Percentiles rank a stretch among this genome's conserved stretches.
phyloP scores from a whole-genome alignment of 352 stramenopile genomes.

The Phytopythium chamaehyphon region DNA sequence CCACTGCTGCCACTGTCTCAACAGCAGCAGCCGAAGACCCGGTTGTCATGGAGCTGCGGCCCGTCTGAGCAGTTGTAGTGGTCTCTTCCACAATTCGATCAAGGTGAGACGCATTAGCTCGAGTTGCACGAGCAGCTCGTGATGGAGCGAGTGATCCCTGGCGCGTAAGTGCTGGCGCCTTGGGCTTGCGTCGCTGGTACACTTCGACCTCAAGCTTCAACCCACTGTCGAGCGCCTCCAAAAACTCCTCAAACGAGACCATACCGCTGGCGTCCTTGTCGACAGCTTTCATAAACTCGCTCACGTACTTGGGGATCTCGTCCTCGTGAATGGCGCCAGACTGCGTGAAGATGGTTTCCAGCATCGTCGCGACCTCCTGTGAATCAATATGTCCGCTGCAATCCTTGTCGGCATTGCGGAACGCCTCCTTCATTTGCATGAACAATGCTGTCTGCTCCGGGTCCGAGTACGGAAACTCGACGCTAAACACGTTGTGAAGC shows the following conservation, averaged over 20 bases:
- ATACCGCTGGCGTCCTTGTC: slow-evolving; percentile 62
- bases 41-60: too few relatives aligned
- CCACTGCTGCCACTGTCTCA: too few relatives aligned
- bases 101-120: slow-evolving; percentile 1
- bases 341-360: slow-evolving; percentile 75
- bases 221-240: slow-evolving; percentile 68
- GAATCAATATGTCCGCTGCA: slow-evolving; percentile 79
- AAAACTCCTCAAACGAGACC: slow-evolving; percentile 82
- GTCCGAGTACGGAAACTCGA: slow-evolving; percentile 72
- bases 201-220: slow-evolving; percentile 78
- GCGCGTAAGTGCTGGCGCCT: slow-evolving; percentile 14
- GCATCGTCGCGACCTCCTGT: slow-evolving; percentile 69
- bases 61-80: neutral
- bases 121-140: slow-evolving; percentile 2
- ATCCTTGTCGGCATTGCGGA: slow-evolving; percentile 71
- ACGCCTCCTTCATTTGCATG: slow-evolving; percentile 87
- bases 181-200: slow-evolving; percentile 41
- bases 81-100: slow-evolving; percentile 9
- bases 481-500: slow-evolving; percentile 67
- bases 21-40: too few relatives aligned
- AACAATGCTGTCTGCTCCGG: slow-evolving; percentile 81
- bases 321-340: slow-evolving; percentile 64
- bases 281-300: slow-evolving; percentile 73
- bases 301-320: slow-evolving; percentile 67
- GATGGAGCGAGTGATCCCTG: neutral